phyloP scores from a whole-genome alignment of 2,329 filamentous ascomycete species.

The Hymenoscyphus infarciens region DNA sequence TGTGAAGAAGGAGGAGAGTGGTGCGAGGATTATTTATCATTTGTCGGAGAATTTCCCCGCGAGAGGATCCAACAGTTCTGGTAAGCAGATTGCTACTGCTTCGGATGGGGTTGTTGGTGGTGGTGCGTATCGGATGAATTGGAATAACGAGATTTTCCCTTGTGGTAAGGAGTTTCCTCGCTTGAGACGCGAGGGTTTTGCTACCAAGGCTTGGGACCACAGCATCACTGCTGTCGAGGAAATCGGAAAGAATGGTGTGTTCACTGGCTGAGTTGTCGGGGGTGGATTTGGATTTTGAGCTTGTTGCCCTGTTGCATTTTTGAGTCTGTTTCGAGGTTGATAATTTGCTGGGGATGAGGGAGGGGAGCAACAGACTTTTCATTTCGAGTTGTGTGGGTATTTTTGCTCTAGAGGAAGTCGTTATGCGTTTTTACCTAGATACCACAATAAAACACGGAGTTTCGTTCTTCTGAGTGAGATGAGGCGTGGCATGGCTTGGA shows the following conservation, averaged over 20 bases:
- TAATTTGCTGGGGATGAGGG: background rate
- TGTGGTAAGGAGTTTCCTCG: slow-evolving; percentile 21
- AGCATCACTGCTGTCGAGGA: slow-evolving; percentile 27
- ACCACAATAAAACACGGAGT: slow-evolving; percentile 2
- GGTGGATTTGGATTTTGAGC: background rate
- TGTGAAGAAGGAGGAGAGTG: slow-evolving; percentile 31
- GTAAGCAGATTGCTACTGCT: slow-evolving; percentile 15
- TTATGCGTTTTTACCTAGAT: background rate
- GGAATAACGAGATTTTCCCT: slow-evolving; percentile 15
- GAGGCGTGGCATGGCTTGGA: too few relatives aligned
- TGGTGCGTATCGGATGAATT: slow-evolving; percentile 27
- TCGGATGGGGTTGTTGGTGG: slow-evolving; percentile 28
- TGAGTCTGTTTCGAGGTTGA: background rate
- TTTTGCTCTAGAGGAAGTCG: slow-evolving; percentile 16
- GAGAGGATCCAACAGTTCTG: slow-evolving; percentile 8
- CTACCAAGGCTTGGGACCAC: slow-evolving; percentile 27
- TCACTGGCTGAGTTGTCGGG: background rate
- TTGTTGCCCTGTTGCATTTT: background rate
- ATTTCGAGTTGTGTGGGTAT: background rate
- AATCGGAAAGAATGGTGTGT: slow-evolving; percentile 21
- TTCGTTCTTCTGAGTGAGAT: background rate
- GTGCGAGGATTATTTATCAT: slow-evolving; percentile 33
- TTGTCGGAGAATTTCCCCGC: slow-evolving; percentile 25
- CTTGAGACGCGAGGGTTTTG: slow-evolving; percentile 23
- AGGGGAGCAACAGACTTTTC: background rate